phyloP scores from a whole-genome alignment of 495 filamentous ascomycete species.

The Mytilinidion resinicola region DNA sequence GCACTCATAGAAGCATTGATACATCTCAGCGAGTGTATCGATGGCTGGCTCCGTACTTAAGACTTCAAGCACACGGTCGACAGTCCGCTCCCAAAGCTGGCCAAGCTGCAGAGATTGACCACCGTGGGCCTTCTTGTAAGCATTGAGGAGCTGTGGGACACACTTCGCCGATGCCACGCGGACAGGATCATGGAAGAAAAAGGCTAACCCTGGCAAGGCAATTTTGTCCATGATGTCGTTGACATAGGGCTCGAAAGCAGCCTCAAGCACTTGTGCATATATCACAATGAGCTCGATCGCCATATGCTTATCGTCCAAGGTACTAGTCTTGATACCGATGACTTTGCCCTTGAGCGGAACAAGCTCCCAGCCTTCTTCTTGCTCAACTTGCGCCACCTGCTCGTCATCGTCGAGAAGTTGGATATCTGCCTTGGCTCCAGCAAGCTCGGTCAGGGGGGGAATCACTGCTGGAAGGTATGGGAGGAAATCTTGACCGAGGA shows the following conservation, averaged over 20 bases:
- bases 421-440: slow-evolving; percentile 93
- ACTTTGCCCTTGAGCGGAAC: slow-evolving; percentile 94
- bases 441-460: slow-evolving; percentile 85
- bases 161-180: slow-evolving; percentile 92
- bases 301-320: slow-evolving; percentile 97
- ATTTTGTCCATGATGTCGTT: slow-evolving; percentile 94
- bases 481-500: slow-evolving; percentile 82
- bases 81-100: slow-evolving; percentile 76
- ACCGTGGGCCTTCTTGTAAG: slow-evolving; percentile 86
- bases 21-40: slow-evolving; percentile 97
- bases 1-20: slow-evolving; percentile 99
- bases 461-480: slow-evolving; percentile 90
- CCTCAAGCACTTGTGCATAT: slow-evolving; percentile 90
- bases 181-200: slow-evolving; percentile 99
- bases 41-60: slow-evolving; percentile 92
- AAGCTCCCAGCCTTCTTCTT: slow-evolving; percentile 97
- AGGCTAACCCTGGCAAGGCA: slow-evolving; percentile 84
- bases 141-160: slow-evolving; percentile 88
- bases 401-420: slow-evolving; percentile 95
- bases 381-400: slow-evolving; percentile 82
- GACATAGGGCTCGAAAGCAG: slow-evolving; percentile 86
- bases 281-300: slow-evolving; percentile 96
- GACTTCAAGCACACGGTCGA: slow-evolving; percentile 88
- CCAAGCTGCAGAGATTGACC: slow-evolving; percentile 63
- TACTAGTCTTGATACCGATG: slow-evolving; percentile 96